Evolutionary conservation across 148 eudicot genomes (phyloP).

Genomic region (Rhododendron williamsianum): DNA sequence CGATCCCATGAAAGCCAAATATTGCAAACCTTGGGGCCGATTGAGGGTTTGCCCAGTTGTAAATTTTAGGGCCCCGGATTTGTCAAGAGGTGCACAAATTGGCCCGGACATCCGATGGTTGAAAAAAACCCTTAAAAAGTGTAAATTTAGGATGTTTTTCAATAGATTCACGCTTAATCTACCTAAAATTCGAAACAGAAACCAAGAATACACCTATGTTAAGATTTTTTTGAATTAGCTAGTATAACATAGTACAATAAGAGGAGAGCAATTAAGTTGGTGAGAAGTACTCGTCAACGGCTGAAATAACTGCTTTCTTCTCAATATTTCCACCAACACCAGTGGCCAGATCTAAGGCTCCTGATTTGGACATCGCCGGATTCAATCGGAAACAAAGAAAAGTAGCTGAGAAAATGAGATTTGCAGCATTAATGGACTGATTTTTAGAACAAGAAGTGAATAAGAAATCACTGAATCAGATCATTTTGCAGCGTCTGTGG

Average conservation of each 20-base stretch:
- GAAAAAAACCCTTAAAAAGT: not conserved
- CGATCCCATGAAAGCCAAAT: too few species aligned
- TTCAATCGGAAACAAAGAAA: not conserved
- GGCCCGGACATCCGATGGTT: too few species aligned
- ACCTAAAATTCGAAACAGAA: not conserved
- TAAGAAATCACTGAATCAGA: not conserved
- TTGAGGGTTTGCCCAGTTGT: too few species aligned
- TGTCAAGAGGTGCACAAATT: too few species aligned
- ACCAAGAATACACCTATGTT: not conserved
- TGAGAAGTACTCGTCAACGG: slow-evolving; percentile 54
- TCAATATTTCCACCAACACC: slow-evolving; percentile 80
- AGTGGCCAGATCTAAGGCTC: slow-evolving; percentile 69
- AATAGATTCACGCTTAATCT: not conserved
- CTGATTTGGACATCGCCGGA: slow-evolving; percentile 53
- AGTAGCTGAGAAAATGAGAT: not conserved
- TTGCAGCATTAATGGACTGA: not conserved
- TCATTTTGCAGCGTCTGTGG: not conserved
- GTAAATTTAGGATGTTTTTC: not conserved
- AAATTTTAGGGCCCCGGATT: too few species aligned
- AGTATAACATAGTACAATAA: not conserved
- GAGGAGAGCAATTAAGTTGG: not conserved
- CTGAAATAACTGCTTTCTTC: slow-evolving; percentile 53
- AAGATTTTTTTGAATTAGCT: too few species aligned
- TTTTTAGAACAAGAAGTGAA: not conserved
- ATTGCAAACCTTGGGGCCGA: too few species aligned